Conservation (phyloP, 257 asterid species). For the Euphrasia confusa region DNA sequence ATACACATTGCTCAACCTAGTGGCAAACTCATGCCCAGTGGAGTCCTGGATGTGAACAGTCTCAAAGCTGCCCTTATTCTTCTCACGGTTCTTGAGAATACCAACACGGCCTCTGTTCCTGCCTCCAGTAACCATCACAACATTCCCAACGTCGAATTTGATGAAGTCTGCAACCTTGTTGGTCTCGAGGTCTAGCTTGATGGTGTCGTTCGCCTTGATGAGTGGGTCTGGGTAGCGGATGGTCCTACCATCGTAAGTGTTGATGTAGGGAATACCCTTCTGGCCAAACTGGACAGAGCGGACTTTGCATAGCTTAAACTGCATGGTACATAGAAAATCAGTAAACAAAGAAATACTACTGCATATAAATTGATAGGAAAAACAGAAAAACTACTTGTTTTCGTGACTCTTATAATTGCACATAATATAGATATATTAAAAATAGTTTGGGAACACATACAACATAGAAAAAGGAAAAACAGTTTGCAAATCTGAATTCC, state of each 20-base stretch:
- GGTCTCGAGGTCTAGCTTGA: constrained; percentile 32
- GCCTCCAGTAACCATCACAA: constrained; percentile 54
- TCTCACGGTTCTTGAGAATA: constrained; percentile 45
- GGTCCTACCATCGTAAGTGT: constrained; percentile 41
- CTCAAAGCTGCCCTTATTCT: constrained; percentile 43
- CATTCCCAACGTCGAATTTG: constrained; percentile 49
- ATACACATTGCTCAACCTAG: constrained; percentile 35
- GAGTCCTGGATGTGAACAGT: constrained; percentile 39
- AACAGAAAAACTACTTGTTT: no score
- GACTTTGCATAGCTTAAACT: constrained; percentile 44
- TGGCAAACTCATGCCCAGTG: constrained; percentile 41
- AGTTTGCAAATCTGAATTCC: no score
- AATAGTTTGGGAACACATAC: no score
- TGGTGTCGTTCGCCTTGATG: constrained; percentile 39
- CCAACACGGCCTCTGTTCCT: constrained; percentile 57
- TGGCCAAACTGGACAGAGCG: constrained; percentile 41
- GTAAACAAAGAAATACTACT: not conserved
- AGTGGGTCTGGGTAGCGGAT: constrained; percentile 42
- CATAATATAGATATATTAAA: no score
- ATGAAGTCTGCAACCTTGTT: constrained; percentile 40
- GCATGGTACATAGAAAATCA: not conserved
- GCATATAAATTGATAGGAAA: no score
- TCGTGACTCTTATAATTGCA: no score
- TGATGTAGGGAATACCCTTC: constrained; percentile 42
- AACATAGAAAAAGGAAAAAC: no score